Base-by-base conservation (phyloP, 1,139 yeast species). In the Candida sojae region DNA sequence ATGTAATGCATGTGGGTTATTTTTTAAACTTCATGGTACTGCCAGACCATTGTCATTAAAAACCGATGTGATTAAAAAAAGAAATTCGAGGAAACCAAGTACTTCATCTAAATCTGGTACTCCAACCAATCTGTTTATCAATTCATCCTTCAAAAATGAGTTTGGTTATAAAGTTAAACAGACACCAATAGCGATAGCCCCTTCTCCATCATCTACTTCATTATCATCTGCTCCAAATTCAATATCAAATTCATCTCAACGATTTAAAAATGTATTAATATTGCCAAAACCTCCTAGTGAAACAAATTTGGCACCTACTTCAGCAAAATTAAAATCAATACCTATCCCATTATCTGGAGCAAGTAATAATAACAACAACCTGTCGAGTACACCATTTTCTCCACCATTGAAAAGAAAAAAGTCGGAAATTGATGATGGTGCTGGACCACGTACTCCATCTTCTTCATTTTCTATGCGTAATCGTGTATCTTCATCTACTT, bases 1-100 rank as follows among this genome's bases (percentile, higher is more conserved):
- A 11, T 81, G 86, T 59, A 81, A 81, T 57, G 86, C 86, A 0
- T 81, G 86, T 64, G 86, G 86, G 0, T 64, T 81, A 35, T 81
- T 80, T 56, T 69, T 75, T 48, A 81, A 81, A 54, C 63, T 81
- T 29, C 86, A 81, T 55, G 86, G 86, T 25, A 79, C 83, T 2
- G 78, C 80, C 53, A 64, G 86, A 44, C 86, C 86, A 3, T 66
- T 81, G 28, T 75, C 83, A 23, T 65, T 79, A 45, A 81, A 81
- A 55, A 80, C 84, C 0, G 86, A 81, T 54, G 81, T 80, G 10
- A 81, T 81, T 46, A 80, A 79, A 52, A 81, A 80, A 58, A 67
- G 86, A 56, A 53, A 73, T 48, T 73, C 80, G 4, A 70, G 77
- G 45, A 66, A 68, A 48, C 47, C 62, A 10, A 54, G 63, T 13